phyloP scores from a whole-genome alignment of 106 monocot genomes.

The Dioscorea zingiberensis region DNA sequence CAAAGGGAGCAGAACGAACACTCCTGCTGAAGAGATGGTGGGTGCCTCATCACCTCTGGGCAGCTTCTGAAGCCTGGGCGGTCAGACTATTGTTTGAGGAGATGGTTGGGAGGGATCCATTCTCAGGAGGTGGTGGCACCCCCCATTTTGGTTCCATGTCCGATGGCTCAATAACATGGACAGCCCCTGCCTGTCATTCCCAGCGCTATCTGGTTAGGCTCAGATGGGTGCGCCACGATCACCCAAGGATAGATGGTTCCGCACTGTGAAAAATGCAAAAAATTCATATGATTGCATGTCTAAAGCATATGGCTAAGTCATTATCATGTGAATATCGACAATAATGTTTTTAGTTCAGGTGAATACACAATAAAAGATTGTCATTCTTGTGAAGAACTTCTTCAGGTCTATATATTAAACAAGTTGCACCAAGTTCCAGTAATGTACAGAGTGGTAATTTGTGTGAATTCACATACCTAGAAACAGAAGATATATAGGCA shows the following conservation, averaged over 20 bases:
- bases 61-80: slow-evolving; percentile 4
- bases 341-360: too few relatives aligned
- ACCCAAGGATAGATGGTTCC: slow-evolving; percentile 64
- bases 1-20: too few relatives aligned
- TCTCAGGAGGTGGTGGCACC: slow-evolving; percentile 2
- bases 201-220: slow-evolving; percentile 80
- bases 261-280: neutral
- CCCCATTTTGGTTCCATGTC: slow-evolving; percentile 61
- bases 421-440: too few relatives aligned
- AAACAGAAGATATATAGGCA: slow-evolving; percentile 28
- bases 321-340: too few relatives aligned
- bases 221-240: slow-evolving; percentile 78
- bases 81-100: slow-evolving; percentile 1
- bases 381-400: too few relatives aligned
- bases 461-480: neutral
- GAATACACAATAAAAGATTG: too few relatives aligned
- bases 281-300: too few relatives aligned
- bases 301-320: too few relatives aligned
- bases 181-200: slow-evolving; percentile 73
- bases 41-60: neutral
- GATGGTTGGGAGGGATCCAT: slow-evolving; percentile 6
- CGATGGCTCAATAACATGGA: slow-evolving; percentile 75
- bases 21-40: too few relatives aligned
- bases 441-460: too few relatives aligned
- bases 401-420: too few relatives aligned